Evolutionary conservation across 2,329 filamentous ascomycete genomes (phyloP).

Genomic region (Xylaria hypoxylon): DNA sequence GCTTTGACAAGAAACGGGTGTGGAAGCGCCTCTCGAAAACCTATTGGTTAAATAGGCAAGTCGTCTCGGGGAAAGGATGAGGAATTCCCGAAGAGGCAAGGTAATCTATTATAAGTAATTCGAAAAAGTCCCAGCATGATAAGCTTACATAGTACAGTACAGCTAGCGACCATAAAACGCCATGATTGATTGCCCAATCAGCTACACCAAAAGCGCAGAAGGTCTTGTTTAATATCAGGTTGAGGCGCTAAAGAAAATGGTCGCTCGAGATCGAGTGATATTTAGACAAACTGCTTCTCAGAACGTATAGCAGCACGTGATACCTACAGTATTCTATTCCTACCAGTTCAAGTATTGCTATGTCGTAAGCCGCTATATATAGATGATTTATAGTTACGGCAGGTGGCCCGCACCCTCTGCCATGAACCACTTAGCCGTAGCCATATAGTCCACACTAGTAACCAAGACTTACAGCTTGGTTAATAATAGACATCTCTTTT

Average conservation of each 20-base stretch:
- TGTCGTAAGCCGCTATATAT: too few species aligned
- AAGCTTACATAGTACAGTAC: too few species aligned
- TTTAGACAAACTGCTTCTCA: neutral
- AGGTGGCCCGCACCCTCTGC: too few species aligned
- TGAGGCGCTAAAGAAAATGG: neutral
- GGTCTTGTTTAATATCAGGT: neutral
- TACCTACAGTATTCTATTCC: neutral
- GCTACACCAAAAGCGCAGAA: neutral
- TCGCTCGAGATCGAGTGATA: neutral
- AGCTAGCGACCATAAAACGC: neutral
- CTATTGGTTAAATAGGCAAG: neutral
- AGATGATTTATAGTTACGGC: too few species aligned
- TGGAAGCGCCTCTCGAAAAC: neutral
- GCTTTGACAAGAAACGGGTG: slow-evolving; percentile 2
- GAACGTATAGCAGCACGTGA: neutral
- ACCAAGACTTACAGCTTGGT: too few species aligned
- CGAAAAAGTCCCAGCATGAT: neutral
- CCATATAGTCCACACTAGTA: too few species aligned
- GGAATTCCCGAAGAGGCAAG: slow-evolving; percentile 1
- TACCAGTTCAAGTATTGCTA: too few species aligned
- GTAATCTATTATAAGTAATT: neutral
- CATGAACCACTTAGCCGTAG: too few species aligned
- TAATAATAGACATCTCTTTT: too few species aligned
- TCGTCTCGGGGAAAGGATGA: neutral
- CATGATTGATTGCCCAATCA: slow-evolving; percentile 19